phyloP scores from a whole-genome alignment of 192 early-diverging fungal species.

The Entomortierella chlamydospora region DNA sequence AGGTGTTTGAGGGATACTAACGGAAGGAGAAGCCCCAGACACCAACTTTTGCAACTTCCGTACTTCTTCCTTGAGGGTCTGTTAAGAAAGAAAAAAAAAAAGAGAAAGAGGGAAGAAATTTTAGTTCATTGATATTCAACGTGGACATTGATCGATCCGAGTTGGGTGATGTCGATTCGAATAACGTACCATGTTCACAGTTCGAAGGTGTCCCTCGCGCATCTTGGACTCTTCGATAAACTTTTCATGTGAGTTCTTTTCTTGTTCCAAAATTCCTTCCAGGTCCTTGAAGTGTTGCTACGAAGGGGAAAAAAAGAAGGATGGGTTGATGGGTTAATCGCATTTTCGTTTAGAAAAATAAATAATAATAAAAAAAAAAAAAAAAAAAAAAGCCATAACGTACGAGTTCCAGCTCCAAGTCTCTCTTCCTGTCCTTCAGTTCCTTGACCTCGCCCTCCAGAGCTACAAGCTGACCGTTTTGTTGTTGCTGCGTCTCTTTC shows the following conservation, averaged over 20 bases:
- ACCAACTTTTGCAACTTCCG: conserved; percentile 65
- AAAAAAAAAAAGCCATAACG: neutral
- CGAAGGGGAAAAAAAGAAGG: conserved; percentile 13
- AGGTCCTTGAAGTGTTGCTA: conserved; percentile 62
- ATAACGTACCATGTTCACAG: conserved; percentile 80
- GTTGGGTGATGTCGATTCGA: too few relatives aligned
- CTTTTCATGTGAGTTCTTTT: conserved; percentile 63
- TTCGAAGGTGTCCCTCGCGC: conserved; percentile 74
- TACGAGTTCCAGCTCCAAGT: conserved; percentile 38
- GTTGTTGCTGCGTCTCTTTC: conserved; percentile 9
- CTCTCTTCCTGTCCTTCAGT: conserved; percentile 34
- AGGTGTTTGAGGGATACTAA: conserved; percentile 33
- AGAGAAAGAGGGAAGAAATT: too few relatives aligned
- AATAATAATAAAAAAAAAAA: neutral
- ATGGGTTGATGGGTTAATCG: too few relatives aligned
- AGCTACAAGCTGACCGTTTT: conserved; percentile 21
- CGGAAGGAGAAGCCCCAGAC: conserved; percentile 21
- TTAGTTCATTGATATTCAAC: too few relatives aligned
- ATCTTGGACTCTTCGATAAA: conserved; percentile 74
- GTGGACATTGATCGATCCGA: too few relatives aligned
- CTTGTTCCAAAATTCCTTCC: conserved; percentile 50
- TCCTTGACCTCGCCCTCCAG: conserved; percentile 44
- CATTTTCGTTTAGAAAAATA: too few relatives aligned
- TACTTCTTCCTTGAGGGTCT: conserved; percentile 86
- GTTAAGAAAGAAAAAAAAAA: neutral